phyloP scores from a whole-genome alignment of 805 yeast species.

The Spathaspora arborariae region DNA sequence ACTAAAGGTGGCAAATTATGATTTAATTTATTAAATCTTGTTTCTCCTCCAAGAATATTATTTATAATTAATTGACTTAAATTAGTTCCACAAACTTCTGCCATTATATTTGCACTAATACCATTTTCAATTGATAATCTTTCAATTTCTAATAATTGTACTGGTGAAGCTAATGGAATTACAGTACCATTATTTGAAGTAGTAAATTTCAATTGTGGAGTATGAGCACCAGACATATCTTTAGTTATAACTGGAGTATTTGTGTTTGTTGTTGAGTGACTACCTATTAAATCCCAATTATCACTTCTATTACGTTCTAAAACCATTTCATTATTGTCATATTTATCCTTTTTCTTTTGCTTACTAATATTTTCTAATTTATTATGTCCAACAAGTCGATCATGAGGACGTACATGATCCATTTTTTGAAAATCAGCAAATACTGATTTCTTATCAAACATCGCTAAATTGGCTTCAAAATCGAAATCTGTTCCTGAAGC shows the following conservation, averaged over 20 bases:
- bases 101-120: constrained; percentile 42
- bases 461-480: constrained; percentile 73
- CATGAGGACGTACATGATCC: constrained; percentile 57
- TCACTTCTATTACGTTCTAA: constrained; percentile 40
- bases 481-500: constrained; percentile 64
- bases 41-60: constrained; percentile 61
- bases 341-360: constrained; percentile 42
- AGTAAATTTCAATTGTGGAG: constrained; percentile 15
- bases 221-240: constrained; percentile 6
- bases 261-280: constrained; percentile 5
- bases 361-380: constrained; percentile 33
- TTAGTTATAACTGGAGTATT: constrained; percentile 12
- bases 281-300: constrained; percentile 51
- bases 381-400: constrained; percentile 75
- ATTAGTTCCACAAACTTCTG: constrained; percentile 69
- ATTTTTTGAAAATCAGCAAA: constrained; percentile 68
- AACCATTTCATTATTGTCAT: constrained; percentile 74
- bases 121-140: constrained; percentile 52
- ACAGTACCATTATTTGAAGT: constrained; percentile 17
- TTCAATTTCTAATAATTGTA: constrained; percentile 76
- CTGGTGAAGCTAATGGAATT: constrained; percentile 69
- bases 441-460: constrained; percentile 77
- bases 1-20: constrained; percentile 80
- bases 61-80: constrained; percentile 56
- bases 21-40: constrained; percentile 55